Conservation (phyloP, 2,329 filamentous ascomycete species). For the Rugonectria rugulosa region DNA sequence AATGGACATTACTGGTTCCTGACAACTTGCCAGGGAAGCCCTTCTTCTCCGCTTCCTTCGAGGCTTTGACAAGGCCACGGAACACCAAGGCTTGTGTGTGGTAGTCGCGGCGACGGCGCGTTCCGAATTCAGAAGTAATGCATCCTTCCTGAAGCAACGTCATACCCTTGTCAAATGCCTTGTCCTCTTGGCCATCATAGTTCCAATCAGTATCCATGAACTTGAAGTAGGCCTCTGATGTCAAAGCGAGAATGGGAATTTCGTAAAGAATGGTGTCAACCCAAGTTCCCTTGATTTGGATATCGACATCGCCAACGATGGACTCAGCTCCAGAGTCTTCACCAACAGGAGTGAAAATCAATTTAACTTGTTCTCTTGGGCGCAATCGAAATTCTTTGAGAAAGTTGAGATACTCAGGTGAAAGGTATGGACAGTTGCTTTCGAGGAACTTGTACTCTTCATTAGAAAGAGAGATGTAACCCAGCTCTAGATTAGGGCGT, state of each 20-base stretch:
- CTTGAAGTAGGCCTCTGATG: constrained; percentile 96
- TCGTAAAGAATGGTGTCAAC: constrained; percentile 97
- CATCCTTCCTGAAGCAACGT: constrained; percentile 83
- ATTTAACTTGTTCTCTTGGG: constrained; percentile 79
- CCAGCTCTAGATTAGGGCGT: constrained; percentile 69
- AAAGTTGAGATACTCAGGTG: constrained; percentile 78
- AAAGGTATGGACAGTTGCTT: constrained; percentile 82
- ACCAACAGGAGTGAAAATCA: constrained; percentile 68
- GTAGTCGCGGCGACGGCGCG: constrained; percentile 87
- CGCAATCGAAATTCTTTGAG: constrained; percentile 82
- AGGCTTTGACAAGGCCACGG: constrained; percentile 81
- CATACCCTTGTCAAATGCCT: constrained; percentile 82
- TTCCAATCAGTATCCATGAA: constrained; percentile 95
- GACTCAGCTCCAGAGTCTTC: constrained; percentile 68
- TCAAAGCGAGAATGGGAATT: constrained; percentile 89
- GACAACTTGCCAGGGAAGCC: constrained; percentile 77
- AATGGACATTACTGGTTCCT: constrained; percentile 95
- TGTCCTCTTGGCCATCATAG: constrained; percentile 85
- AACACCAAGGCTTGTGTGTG: constrained; percentile 94
- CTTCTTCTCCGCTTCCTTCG: constrained; percentile 70
- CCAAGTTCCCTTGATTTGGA: constrained; percentile 85
- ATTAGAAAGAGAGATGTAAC: constrained; percentile 77
- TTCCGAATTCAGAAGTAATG: constrained; percentile 92
- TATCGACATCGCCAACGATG: constrained; percentile 76
- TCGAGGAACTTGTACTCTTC: constrained; percentile 85